Conservation (phyloP, 345 rosid species). For the Adansonia digitata region DNA sequence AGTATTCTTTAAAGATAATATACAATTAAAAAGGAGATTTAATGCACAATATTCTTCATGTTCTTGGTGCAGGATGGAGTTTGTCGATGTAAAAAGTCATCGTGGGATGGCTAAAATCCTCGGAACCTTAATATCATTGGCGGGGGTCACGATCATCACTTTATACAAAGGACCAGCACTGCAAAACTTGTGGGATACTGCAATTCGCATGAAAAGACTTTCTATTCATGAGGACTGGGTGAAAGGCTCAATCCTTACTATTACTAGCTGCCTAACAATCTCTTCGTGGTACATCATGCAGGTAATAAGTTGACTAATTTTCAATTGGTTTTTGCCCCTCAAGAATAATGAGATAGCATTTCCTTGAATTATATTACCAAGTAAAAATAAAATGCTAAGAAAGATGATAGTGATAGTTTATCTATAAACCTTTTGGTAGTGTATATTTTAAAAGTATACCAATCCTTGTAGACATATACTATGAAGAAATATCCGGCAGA, state of each 20-base stretch:
- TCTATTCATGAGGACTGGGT: constrained; percentile 43
- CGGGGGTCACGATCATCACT: constrained; percentile 50
- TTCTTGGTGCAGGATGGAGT: constrained; percentile 42
- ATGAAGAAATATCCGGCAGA: constrained; percentile 57
- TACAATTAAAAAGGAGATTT: neutral
- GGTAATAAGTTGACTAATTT: constrained; percentile 19
- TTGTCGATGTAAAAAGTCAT: constrained; percentile 37
- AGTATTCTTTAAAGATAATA: neutral
- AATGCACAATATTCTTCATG: neutral
- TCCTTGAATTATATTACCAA: neutral
- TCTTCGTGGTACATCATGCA: constrained; percentile 63
- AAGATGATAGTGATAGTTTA: constrained; percentile 1
- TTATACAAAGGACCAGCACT: constrained; percentile 48
- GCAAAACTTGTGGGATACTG: constrained; percentile 32
- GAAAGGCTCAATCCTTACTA: constrained; percentile 51
- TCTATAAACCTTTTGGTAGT: neutral
- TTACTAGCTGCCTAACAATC: constrained; percentile 55
- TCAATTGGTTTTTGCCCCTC: neutral
- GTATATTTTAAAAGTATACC: neutral
- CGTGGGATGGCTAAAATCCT: constrained; percentile 53
- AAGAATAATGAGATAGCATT: neutral
- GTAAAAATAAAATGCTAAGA: too few species aligned
- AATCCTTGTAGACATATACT: constrained; percentile 34
- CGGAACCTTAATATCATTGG: constrained; percentile 50
- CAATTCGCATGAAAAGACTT: constrained; percentile 29